Percentiles rank a stretch among this genome's conserved stretches.
Conservation (phyloP, 2,329 filamentous ascomycete species). For the Cordyceps tenuipes region DNA sequence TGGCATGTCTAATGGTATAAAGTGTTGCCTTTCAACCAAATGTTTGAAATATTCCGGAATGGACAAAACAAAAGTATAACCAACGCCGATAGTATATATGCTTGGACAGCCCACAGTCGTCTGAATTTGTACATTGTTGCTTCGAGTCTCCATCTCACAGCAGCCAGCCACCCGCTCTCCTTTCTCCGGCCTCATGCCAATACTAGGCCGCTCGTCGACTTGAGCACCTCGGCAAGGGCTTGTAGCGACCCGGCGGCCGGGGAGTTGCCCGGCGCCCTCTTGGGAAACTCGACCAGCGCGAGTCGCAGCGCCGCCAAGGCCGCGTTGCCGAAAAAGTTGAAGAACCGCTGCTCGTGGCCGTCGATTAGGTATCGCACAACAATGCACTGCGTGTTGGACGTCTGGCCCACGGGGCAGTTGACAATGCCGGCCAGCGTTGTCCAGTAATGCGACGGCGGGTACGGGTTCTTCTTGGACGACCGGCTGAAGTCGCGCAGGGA, state of each 20-base stretch:
- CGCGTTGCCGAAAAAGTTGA: slow-evolving; percentile 72
- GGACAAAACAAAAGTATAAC: background rate
- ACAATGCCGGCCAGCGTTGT: slow-evolving; percentile 64
- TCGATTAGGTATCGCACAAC: slow-evolving; percentile 65
- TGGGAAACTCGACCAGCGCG: slow-evolving; percentile 68
- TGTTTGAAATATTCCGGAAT: background rate
- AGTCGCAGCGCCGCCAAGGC: slow-evolving; percentile 62
- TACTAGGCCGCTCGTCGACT: slow-evolving; percentile 40
- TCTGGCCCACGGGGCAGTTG: slow-evolving; percentile 59
- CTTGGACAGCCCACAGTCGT: background rate
- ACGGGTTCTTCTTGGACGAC: slow-evolving; percentile 61
- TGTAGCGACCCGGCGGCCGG: slow-evolving; percentile 43
- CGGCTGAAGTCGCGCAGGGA: slow-evolving; percentile 74
- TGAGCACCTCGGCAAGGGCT: slow-evolving; percentile 46
- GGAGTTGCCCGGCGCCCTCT: slow-evolving; percentile 38
- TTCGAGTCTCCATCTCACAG: background rate
- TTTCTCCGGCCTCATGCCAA: slow-evolving; percentile 24
- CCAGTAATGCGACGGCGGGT: slow-evolving; percentile 78
- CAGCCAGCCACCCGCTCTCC: background rate
- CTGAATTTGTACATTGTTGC: background rate
- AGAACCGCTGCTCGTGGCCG: slow-evolving; percentile 64
- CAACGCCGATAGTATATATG: background rate
- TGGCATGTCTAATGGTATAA: background rate
- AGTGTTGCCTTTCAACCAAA: background rate
- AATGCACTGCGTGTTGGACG: slow-evolving; percentile 65